Evolutionary conservation across 208 protist species (phyloP), one percentile per base, ranked within the genome.

Genomic region (Leptomonas pyrrhocoris): DNA sequence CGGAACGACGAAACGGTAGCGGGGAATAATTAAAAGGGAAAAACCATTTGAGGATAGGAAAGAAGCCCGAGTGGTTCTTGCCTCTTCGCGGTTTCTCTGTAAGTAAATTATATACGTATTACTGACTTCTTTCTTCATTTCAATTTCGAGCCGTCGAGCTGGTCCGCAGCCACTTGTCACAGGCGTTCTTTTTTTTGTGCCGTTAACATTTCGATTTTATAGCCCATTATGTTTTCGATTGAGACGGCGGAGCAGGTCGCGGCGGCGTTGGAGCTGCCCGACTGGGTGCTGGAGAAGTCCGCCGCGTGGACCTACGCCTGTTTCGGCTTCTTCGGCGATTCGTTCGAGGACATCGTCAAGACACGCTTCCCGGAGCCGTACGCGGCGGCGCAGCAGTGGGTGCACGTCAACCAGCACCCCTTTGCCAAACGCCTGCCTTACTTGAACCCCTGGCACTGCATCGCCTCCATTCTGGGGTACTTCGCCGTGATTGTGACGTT

Each of bases 401-500:
- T 77, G 34, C 43, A 61, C 11, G n/a, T 31, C 25, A 34, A 77
- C 50, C 45, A 43, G 51, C 86, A 92, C 68, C 81, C 83, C n/a
- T 85, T 92, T 48, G 80, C 83, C 8, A 49, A 38, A 18, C 74
- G 78, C 15, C 77, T 92, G 30, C 86, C 86, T 8, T 86, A 79
- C 16, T 42, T 88, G 36, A 83, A 88, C 49, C 78, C 80, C 49
- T 93, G 70, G 63, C 61, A 85, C 59, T 78, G 79, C 0, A 19
- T 80, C 12, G 84, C 88, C 45, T 72, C 69, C 11, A 59, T 85
- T 28, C 31, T 89, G 16, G 68, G 56, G 27, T 93, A 89, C 73
- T 82, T 88, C 36, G 57, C 36, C 16, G 40, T 80, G 40, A 83
- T 86, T 34, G 18, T 79, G 12, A 15, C 48, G 15, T 78, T 85